Percentiles rank a stretch among this genome's conserved stretches.
Evolutionary conservation across 2,329 filamentous ascomycete species (phyloP).

Genomic region (Neurospora sp.): DNA sequence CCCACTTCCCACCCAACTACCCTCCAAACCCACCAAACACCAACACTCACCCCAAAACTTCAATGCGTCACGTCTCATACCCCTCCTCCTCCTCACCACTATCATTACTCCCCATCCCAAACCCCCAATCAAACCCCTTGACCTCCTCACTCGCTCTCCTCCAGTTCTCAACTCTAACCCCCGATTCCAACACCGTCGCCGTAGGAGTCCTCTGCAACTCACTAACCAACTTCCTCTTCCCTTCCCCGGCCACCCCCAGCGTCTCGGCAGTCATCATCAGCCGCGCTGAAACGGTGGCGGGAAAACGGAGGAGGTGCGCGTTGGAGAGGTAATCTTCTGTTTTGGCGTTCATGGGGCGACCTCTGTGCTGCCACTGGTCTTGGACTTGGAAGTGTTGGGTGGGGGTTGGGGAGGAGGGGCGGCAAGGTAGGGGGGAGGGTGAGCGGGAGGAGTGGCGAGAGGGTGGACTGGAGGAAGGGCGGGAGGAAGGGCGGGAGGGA

Average conservation of each 20-base stretch:
- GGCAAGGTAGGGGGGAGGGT: not conserved
- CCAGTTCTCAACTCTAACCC: too few species aligned
- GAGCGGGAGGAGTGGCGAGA: not conserved
- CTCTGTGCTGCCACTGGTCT: too few species aligned
- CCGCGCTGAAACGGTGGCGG: fast-evolving
- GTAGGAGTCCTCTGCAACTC: not conserved
- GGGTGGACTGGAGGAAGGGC: not conserved
- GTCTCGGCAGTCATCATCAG: not conserved
- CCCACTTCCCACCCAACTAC: too few species aligned
- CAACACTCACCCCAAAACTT: not conserved
- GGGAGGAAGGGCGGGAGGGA: not conserved
- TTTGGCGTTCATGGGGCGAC: not conserved
- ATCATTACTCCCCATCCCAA: not conserved
- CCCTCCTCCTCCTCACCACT: not conserved
- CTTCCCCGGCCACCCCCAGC: not conserved
- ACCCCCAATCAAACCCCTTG: not conserved
- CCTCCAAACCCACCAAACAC: not conserved
- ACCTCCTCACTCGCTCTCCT: not conserved
- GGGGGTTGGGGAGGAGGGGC: not conserved
- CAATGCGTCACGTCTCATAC: not conserved
- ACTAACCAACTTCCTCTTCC: not conserved
- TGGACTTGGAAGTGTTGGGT: not conserved
- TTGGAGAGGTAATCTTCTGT: not conserved
- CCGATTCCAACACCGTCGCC: not conserved
- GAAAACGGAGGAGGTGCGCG: not conserved